phyloP scores from a whole-genome alignment of 345 rosid species.

The Bruguiera gymnorhiza region DNA sequence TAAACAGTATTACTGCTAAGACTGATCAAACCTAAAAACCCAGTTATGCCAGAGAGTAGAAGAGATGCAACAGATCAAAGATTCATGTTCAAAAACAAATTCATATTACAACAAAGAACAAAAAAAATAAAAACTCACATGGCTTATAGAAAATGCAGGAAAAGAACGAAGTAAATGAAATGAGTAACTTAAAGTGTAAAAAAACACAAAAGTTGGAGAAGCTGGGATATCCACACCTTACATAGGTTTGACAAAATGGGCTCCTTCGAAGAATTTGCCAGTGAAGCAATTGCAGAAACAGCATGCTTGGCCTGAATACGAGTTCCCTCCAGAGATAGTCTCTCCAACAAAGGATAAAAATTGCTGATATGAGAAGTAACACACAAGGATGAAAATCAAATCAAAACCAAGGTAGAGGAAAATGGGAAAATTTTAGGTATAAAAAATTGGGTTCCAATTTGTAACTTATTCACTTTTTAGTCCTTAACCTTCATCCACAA shows the following conservation, averaged over 20 bases:
- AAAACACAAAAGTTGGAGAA: conserved; percentile 2
- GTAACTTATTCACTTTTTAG: no score
- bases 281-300: conserved; percentile 74
- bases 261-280: conserved; percentile 47
- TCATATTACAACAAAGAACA: background rate
- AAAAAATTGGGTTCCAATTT: background rate
- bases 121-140: no score
- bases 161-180: background rate
- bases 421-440: background rate
- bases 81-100: background rate
- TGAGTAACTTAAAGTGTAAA: background rate
- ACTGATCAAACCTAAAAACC: background rate
- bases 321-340: conserved; percentile 68
- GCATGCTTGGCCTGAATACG: conserved; percentile 78
- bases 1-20: no score
- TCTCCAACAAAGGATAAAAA: conserved; percentile 60
- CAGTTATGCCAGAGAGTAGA: background rate
- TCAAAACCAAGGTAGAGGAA: background rate
- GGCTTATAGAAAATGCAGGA: background rate
- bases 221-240: conserved; percentile 48
- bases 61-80: background rate
- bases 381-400: background rate
- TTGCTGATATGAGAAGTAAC: conserved; percentile 33
- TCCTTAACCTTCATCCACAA: no score
- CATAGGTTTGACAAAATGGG: conserved; percentile 46